Evolutionary conservation across 441 rosid genomes (phyloP), one percentile per base, ranked within the genome.

Genomic region (Capsella rubella): DNA sequence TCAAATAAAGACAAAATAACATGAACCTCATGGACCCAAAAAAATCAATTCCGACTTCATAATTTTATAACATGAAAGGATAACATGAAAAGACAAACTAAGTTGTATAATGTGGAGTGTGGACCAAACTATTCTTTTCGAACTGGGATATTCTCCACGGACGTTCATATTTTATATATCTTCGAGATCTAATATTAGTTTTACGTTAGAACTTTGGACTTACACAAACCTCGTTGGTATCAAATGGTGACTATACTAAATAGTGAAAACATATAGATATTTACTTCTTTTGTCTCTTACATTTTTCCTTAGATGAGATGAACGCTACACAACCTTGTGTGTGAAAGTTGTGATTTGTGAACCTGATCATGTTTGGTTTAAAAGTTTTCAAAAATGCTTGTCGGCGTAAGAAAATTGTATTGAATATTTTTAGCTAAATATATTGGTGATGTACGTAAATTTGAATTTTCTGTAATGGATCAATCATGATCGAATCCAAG

Each of bases 21-120:
- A 53, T 37, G 52, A 75, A 62, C 65, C 70, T 54, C 45, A 46
- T 62, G 59, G 74, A 62, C 79, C 74, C 74, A 60, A 53, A 3
- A 53, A 3, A 1, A 45, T 75, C 35, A 25, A 53, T 53, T 75
- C 13, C 64, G 7, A 51, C 35, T 53, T 75, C 53, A 66, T 52
- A 4, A 12, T 65, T 35, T 34, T 35, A 12, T 35, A 34, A 65
- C 35, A 51, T 65, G 70, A 50, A 25, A 29, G 2, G 15, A 64
- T 16, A 32, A 21, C 2, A 51, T 11, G 18, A 35, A 52, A 66
- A 2, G 49, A 66, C 59, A 66, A 66, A 37, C 58, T 10, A 67
- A 52, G 35, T 37, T 66, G 27, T 35, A 65, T 21, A 7, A 34
- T 60, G 29, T 51, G 32, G 56, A 51, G 16, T 62, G 51, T 67